Evolutionary conservation across 371 early-diverging fungal genomes (phyloP), one percentile per base, ranked within the genome.

Genomic region (Mucor saturninus): DNA sequence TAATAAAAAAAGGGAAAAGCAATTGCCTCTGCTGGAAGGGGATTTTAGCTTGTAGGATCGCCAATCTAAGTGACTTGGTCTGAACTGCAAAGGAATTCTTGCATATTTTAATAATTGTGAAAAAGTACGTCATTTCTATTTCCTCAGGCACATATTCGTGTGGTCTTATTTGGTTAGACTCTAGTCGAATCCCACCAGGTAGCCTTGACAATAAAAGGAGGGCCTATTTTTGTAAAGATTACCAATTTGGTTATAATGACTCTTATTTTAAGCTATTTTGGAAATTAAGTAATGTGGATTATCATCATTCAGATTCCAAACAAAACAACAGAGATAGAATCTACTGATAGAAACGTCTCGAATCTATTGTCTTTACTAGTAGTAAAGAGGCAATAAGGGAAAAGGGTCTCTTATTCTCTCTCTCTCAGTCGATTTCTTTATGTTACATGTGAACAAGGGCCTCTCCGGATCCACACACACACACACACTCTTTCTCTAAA

Each of bases 201-300:
- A 46, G 46, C 21, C n/a, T 15, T 46, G 8, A 21, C n/a, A 46
- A 21, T 21, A 21, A 21, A 21, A 46, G 46, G 46, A 21, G 46
- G 21, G 46, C 26, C 46, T 46, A 46, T 46, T 46, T 46, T 46
- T 46, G 21, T 46, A 21, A n/a, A 46, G 21, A 46, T 46, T 46
- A 46, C 46, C 21, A 46, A 46, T 46, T 46, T 46, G 46, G 46
- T 26, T 9, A 46, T 46, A 8, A 15, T 46, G 26, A 46, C 7
- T 46, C 15, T 21, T 26, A 46, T 46, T 46, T 21, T 46, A 8
- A 46, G 46, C 26, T 46, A 46, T 46, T 46, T 46, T 46, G 46
- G 46, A 46, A 46, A 46, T 46, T 5, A 8, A 46, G 21, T 46
- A 46, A 42, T 42, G 10, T 42, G 10, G 42, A 9, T 42, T 42